These are phyloP conservation scores for Heliosperma pusillum DNA, from an alignment of 148 eudicot genomes.

Conservation along the genomic window DNA sequence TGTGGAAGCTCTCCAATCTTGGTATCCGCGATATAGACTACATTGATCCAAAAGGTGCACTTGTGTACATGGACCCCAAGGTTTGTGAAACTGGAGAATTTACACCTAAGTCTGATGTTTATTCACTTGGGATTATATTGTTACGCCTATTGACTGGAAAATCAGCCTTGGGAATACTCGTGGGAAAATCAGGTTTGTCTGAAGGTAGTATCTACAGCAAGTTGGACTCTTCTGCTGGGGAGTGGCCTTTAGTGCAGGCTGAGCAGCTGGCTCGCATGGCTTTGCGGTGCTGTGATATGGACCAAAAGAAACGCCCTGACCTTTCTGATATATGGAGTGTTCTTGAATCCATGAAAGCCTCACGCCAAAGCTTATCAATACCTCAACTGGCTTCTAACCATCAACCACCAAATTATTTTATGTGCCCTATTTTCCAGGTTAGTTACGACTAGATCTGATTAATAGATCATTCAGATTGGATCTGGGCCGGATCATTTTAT, in stretches of 20 bases:
- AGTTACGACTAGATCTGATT: background rate
- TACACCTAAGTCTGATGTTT: constrained; percentile 50
- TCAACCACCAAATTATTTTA: constrained; percentile 53
- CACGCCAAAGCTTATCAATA: constrained; percentile 38
- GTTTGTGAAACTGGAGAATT: background rate
- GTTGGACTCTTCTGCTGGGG: constrained; percentile 77
- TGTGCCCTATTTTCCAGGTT: constrained; percentile 92
- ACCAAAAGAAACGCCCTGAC: constrained; percentile 51
- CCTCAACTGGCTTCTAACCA: constrained; percentile 28
- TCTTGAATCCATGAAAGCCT: constrained; percentile 56
- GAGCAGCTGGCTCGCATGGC: constrained; percentile 68
- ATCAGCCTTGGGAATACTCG: constrained; percentile 50
- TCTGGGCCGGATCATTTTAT: no score
- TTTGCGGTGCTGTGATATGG: constrained; percentile 55
- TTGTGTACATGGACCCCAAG: constrained; percentile 64
- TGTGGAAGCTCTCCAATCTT: constrained; percentile 66
- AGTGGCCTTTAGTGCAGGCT: constrained; percentile 85
- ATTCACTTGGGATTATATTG: constrained; percentile 71
- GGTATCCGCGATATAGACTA: constrained; percentile 37
- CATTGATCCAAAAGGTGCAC: constrained; percentile 45
- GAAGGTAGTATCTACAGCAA: constrained; percentile 41
- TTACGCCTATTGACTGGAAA: constrained; percentile 63
- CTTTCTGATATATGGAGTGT: constrained; percentile 70
- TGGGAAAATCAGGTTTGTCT: constrained; percentile 47
- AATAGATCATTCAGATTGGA: background rate